Evolutionary conservation across 345 rosid species (phyloP).

Genomic region (Gossypium mustelinum): DNA sequence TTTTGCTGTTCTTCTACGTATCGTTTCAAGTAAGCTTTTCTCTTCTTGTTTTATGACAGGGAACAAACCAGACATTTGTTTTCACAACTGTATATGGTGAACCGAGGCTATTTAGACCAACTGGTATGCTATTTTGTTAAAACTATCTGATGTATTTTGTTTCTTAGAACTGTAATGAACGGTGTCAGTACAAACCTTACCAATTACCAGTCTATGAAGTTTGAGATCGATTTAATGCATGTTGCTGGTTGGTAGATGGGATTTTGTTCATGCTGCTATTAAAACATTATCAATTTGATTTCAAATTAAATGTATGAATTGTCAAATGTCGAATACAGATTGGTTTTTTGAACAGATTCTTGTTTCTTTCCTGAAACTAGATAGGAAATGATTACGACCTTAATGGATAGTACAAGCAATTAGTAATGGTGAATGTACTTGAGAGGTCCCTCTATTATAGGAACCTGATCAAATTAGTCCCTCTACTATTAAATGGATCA

Average conservation of each 20-base stretch:
- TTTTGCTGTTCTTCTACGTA: constrained; percentile 7
- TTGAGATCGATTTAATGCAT: neutral
- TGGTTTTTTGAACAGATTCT: too few species aligned
- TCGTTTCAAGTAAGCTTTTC: neutral
- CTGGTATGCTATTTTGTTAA: constrained; percentile 46
- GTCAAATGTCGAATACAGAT: too few species aligned
- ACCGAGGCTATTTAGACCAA: constrained; percentile 90
- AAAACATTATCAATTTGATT: neutral
- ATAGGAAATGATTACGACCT: neutral
- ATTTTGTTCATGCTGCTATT: neutral
- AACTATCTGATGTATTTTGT: neutral
- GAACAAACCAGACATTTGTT: constrained; percentile 77
- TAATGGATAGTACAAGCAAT: neutral
- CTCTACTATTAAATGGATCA: too few species aligned
- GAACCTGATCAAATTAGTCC: too few species aligned
- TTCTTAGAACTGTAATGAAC: neutral
- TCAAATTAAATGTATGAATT: too few species aligned
- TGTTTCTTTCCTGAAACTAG: too few species aligned
- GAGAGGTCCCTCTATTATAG: too few species aligned
- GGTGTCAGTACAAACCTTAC: neutral
- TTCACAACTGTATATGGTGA: constrained; percentile 85
- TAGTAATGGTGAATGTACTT: neutral
- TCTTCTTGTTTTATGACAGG: constrained; percentile 38
- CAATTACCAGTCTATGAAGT: neutral
- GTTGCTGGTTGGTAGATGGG: neutral